Evolutionary conservation across 2,329 filamentous ascomycete species (phyloP).

Genomic region (Fusarium brachygibbosum): DNA sequence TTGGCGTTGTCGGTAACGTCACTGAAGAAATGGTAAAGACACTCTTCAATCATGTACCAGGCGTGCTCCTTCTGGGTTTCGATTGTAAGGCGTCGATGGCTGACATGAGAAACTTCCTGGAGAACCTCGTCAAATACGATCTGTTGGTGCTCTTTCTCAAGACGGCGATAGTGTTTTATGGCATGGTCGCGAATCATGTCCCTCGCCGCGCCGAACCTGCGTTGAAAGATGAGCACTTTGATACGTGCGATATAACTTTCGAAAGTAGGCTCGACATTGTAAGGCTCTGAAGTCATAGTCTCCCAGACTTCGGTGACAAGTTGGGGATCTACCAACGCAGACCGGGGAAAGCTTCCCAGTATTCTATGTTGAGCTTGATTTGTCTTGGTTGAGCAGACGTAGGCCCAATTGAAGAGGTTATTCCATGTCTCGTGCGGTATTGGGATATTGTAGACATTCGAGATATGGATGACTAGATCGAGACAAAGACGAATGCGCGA

Average conservation of each 20-base stretch:
- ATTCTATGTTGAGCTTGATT: conserved; percentile 55
- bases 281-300: conserved; percentile 70
- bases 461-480: conserved; percentile 72
- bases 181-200: conserved; percentile 57
- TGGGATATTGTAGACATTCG: conserved; percentile 68
- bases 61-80: conserved; percentile 53
- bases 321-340: conserved; percentile 54
- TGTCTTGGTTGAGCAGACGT: conserved; percentile 64
- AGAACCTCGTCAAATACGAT: conserved; percentile 54
- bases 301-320: conserved; percentile 69
- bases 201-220: conserved; percentile 51
- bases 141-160: conserved; percentile 46
- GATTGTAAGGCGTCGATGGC: conserved; percentile 48
- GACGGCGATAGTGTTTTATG: conserved; percentile 55
- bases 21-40: conserved; percentile 49
- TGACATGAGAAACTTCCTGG: conserved; percentile 33
- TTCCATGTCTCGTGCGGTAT: conserved; percentile 73
- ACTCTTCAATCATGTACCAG: conserved; percentile 50
- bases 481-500: conserved; percentile 71
- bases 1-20: conserved; percentile 39
- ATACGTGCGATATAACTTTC: conserved; percentile 65
- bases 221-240: conserved; percentile 55
- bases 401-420: conserved; percentile 76
- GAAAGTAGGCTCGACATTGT: conserved; percentile 69
- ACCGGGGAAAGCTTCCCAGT: conserved; percentile 45